Evolutionary conservation across 225 moss, liverwort and hornwort genomes (phyloP), one percentile per base, ranked within the genome.

Genomic region (Antitrichia curtipendula): DNA sequence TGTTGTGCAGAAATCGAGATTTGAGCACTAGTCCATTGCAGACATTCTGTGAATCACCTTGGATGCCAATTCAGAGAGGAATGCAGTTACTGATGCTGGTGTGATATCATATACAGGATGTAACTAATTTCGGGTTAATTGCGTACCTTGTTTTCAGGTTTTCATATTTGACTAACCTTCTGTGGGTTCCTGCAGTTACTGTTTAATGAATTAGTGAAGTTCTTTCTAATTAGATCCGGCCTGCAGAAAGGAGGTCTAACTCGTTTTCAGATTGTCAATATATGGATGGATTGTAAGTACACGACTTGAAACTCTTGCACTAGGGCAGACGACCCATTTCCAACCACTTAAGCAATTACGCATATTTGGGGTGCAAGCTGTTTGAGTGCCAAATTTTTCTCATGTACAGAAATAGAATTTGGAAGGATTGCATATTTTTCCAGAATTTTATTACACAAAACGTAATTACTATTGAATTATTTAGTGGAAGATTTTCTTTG

Each of bases 1-100:
- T 76, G 87, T 81, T 84, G 68, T 84, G 87, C 87, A 85, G 87
- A 85, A 82, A 73, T 91, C 85, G 86, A 84, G 90, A 90, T 88
- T 78, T 82, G 84, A 84, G 77, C 45, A 74, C 70, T 90, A 59
- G 82, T 84, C 58, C 76, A 74, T 62, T 86, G 77, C 80, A 81
- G 81, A 84, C 86, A 88, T 88, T 87, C 88, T 88, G 82, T 90
- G 76, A 89, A 89, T 52, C 65, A 78, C 78, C 91, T 49, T 81
- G 79, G 82, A 85, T 85, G 85, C 71, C 86, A 83, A 86, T 86
- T 43, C 83, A 80, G 83, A 86, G 63, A 84, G 90, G 72, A 88
- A 87, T 88, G 75, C 68, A 77, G 84, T 77, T 87, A 36, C 83
- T 88, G 64, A 87, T 82, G 81, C 88, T 87, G 88, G 78, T 63